Evolutionary conservation across 495 filamentous ascomycete species (phyloP), one percentile per base, ranked within the genome.

Genomic region (Aspergillus nanangensis): DNA sequence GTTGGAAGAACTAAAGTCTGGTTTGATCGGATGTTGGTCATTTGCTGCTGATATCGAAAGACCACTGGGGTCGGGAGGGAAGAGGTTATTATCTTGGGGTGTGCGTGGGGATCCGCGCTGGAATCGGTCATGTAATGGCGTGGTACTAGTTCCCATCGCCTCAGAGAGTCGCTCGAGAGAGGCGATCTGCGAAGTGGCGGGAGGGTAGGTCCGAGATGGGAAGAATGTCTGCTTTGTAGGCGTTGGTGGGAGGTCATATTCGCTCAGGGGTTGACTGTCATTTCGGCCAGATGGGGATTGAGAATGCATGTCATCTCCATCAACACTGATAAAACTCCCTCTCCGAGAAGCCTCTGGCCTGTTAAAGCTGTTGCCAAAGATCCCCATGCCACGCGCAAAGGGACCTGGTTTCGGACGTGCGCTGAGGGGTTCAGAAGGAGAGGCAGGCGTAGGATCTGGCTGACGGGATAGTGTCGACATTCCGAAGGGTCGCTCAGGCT

Each of bases 191-290:
- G 53, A 67, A 36, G 57, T 64, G 44, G 57, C 51, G n/a, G 63
- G 66, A 18, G 67, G 69, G 41, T 67, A 69, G 20, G 67, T 70
- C 41, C 65, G 65, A 37, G 69, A 69, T 21, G 68, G 67, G 41
- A 69, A 66, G 45, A 72, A 73, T 13, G 75, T 61, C 52, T 83
- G 84, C 65, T 95, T 97, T 1, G 94, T 97, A 2, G 93, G 93
- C 9, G 93, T 98, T 8, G 91, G 90, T 18, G 91, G 91, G 19
- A 94, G 67, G 17, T 95, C 87, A 32, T 71, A 76, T 51, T 92
- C 88, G 29, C 73, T 76, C 35, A 80, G 72, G 3, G 76, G 70
- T 52, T 83, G 80, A 50, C 79, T 81, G 34, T 82, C 75, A 8
- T 64, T 63, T 14, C 78, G 77, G 8, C 68, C 75, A 25, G 75